A percentile compares a stretch with the other conserved stretches of the same genome.
phyloP scores from a whole-genome alignment of 495 filamentous ascomycete species.

The Podospora fimiseda region DNA sequence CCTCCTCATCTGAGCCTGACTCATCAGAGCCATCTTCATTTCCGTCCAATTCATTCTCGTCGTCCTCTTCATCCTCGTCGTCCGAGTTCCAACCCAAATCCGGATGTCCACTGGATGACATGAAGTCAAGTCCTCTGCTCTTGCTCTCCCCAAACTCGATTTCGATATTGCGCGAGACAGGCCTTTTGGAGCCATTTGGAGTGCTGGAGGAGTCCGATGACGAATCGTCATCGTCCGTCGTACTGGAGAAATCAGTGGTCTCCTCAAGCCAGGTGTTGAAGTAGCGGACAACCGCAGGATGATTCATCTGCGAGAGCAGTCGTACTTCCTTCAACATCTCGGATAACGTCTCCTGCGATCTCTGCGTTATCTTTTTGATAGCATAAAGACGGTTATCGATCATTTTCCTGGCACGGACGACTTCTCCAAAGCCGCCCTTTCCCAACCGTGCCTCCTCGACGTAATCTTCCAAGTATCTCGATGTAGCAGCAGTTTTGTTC shows the following conservation, averaged over 20 bases:
- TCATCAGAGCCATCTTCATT: slow-evolving; percentile 20
- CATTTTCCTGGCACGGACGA: slow-evolving; percentile 93
- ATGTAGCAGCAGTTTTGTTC: slow-evolving; percentile 41
- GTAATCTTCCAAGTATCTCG: slow-evolving; percentile 81
- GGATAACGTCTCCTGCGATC: slow-evolving; percentile 68
- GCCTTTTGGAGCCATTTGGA: slow-evolving; percentile 7
- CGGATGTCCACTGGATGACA: slow-evolving; percentile 79
- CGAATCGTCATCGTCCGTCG: slow-evolving; percentile 45
- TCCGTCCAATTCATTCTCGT: slow-evolving; percentile 28
- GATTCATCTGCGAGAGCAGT: slow-evolving; percentile 82
- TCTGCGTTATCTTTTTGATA: slow-evolving; percentile 89
- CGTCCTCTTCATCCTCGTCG: slow-evolving; percentile 24
- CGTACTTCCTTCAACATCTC: slow-evolving; percentile 89
- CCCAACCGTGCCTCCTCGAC: slow-evolving; percentile 82
- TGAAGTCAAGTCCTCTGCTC: slow-evolving; percentile 85
- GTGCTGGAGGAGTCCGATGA: slow-evolving; percentile 49
- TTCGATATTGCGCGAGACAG: slow-evolving; percentile 34
- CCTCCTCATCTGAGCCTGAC: slow-evolving; percentile 21
- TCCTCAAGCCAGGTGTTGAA: slow-evolving; percentile 93
- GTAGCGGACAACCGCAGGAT: slow-evolving; percentile 93
- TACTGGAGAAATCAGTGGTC: slow-evolving; percentile 45
- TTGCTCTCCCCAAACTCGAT: slow-evolving; percentile 60
- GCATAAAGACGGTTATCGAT: slow-evolving; percentile 90
- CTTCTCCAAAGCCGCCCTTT: slow-evolving; percentile 92
- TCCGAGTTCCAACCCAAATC: slow-evolving; percentile 68